Percentiles rank a stretch among this genome's conserved stretches.
These are phyloP conservation scores for Eutypa lata DNA, from an alignment of 2,329 filamentous ascomycete species.

Conservation along the genomic window DNA sequence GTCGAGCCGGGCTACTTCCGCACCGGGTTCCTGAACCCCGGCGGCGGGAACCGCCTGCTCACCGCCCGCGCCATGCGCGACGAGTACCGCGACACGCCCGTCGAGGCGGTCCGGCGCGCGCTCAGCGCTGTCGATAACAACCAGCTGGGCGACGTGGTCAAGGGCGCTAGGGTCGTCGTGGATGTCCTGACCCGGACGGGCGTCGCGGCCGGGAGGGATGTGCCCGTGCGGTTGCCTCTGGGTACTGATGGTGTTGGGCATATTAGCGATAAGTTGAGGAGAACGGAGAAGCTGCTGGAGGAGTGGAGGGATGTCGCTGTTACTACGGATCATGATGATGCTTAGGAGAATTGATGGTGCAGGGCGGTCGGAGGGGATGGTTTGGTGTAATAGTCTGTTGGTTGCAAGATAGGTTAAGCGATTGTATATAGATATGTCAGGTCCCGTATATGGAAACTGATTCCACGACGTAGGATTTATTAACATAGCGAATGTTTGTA, in stretches of 20 bases:
- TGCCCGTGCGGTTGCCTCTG: conserved; percentile 53
- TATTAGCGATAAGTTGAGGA: conserved; percentile 41
- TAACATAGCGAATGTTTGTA: no score
- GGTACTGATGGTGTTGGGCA: conserved; percentile 46
- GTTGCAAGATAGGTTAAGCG: no score
- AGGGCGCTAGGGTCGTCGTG: conserved; percentile 49
- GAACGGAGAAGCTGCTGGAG: conserved; percentile 40
- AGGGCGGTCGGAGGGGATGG: no score
- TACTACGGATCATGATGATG: conserved; percentile 34
- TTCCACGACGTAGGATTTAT: no score
- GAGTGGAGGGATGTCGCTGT: conserved; percentile 46
- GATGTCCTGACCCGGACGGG: conserved; percentile 54
- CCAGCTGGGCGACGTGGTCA: conserved; percentile 53
- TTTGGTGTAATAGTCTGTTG: no score
- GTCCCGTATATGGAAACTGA: no score
- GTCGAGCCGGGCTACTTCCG: conserved; percentile 54
- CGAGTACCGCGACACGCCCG: conserved; percentile 23
- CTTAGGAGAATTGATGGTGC: no score
- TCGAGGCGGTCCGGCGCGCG: conserved; percentile 24
- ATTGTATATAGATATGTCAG: no score
- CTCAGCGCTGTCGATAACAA: conserved; percentile 39
- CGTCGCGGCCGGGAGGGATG: conserved; percentile 40
- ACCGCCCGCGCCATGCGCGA: conserved; percentile 28
- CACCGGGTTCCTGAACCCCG: conserved; percentile 43
- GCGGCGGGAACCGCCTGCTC: conserved; percentile 21